Evolutionary conservation across 2,329 filamentous ascomycete genomes (phyloP), one percentile per base, ranked within the genome.

Genomic region (Penicillium sp.): DNA sequence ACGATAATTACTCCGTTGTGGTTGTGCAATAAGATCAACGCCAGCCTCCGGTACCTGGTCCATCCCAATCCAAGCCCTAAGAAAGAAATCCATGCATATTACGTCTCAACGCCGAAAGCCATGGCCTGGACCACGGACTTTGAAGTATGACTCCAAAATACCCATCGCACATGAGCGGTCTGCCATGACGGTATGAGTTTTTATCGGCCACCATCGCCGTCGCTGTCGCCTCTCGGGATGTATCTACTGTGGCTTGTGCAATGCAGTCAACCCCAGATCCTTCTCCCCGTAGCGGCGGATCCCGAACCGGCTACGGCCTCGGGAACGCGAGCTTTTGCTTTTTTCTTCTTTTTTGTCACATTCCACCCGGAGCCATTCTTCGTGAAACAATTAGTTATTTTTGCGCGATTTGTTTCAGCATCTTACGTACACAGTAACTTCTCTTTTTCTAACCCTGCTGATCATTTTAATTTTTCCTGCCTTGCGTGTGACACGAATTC

Each of bases 261-360:
- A 48, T 50, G 28, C 31, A 28, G 35, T 43, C 46, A 50, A 59
- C 56, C 57, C 57, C 57, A 60, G 57, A 57, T 57, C 49, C 53
- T 54, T 51, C 52, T 52, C 53, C 42, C 56, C 53, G 57, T 47
- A 55, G 58, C 51, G 57, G 58, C 52, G 57, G 58, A 60, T 59
- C 54, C 58, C 58, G 58, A 57, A 50, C 53, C 57, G 58, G 52
- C 49, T 46, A 47, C 51, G 51, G 52, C 45, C 53, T 57, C 53
- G 55, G 56, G 53, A 55, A 29, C 21, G 17, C 37, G 53, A 53
- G 41, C 19, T 43, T 48, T 42, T 46, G 19, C 3, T 26, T 33
- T 43, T 42, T 34, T 31, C 6, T 46, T 15, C 15, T 45, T 21
- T 10, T n/a, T 32, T 7, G n/a, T 37, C 32, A 15, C 21, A 31